Conservation (phyloP, 495 filamentous ascomycete species). For the Neurospora tetrasperma region DNA sequence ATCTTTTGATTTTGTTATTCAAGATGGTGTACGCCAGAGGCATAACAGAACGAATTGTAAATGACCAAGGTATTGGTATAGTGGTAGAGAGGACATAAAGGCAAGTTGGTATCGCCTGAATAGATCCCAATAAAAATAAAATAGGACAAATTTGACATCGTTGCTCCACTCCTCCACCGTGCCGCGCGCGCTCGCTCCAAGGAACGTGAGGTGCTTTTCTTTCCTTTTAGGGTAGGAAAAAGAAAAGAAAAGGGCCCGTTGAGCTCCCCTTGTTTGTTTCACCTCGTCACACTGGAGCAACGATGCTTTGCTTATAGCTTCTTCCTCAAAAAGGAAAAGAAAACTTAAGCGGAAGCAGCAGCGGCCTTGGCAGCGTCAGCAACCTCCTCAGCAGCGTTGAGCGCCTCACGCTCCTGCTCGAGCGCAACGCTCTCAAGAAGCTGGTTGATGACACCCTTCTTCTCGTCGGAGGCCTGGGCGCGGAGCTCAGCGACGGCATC, state of each 20-base stretch:
- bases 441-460: conserved; percentile 22
- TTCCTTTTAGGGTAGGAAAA: background rate
- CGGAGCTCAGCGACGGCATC: conserved; percentile 42
- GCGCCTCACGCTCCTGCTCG: conserved; percentile 19
- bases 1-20: background rate
- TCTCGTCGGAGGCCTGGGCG: conserved; percentile 17
- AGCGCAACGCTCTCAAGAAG: conserved; percentile 15
- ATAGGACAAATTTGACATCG: background rate
- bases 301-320: background rate
- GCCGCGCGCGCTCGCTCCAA: conserved; percentile 8
- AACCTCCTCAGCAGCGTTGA: conserved; percentile 15
- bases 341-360: conserved; percentile 3
- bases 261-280: conserved; percentile 5
- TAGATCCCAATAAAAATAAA: background rate
- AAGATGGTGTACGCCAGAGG: background rate
- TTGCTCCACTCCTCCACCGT: background rate
- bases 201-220: conserved; percentile 9
- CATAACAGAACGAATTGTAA: background rate
- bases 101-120: background rate
- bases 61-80: background rate
- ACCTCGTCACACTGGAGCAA: background rate
- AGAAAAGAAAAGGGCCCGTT: conserved; percentile 3
- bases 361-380: conserved; percentile 10
- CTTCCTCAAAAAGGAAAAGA: background rate
- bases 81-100: background rate